These are phyloP conservation scores for Monilinia polystroma DNA, from an alignment of 2,329 filamentous ascomycete genomes.

Conservation along the genomic window DNA sequence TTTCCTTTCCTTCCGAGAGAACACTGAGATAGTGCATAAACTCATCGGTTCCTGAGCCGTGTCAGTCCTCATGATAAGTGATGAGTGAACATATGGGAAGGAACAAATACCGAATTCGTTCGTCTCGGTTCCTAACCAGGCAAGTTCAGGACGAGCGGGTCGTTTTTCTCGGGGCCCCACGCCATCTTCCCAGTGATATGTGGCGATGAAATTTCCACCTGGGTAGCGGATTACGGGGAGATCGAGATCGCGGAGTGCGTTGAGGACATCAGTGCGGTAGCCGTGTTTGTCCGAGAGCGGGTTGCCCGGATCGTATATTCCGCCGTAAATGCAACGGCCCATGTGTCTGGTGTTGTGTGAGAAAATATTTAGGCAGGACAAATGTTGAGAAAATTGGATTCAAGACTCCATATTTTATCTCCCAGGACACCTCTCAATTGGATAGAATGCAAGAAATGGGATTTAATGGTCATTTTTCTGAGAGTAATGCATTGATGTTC, in stretches of 20 bases:
- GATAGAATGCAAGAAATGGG: background rate
- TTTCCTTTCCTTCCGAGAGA: conserved; percentile 58
- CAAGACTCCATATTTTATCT: too few relatives aligned
- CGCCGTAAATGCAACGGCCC: conserved; percentile 85
- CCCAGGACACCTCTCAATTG: background rate
- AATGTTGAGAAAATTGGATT: too few relatives aligned
- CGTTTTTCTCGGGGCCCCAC: conserved; percentile 71
- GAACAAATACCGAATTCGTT: conserved; percentile 66
- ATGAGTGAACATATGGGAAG: background rate
- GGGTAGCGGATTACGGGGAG: conserved; percentile 78
- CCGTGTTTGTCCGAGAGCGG: conserved; percentile 71
- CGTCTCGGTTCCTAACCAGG: conserved; percentile 73
- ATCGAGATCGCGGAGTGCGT: conserved; percentile 69
- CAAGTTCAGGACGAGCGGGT: conserved; percentile 65
- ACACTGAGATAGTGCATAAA: conserved; percentile 78
- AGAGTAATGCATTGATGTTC: background rate
- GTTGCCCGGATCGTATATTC: conserved; percentile 77
- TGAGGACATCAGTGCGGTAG: conserved; percentile 76
- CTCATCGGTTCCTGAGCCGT: conserved; percentile 62
- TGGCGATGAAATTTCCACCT: conserved; percentile 81
- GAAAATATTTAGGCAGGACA: background rate
- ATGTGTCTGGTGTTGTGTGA: conserved; percentile 62
- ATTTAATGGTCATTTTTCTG: background rate
- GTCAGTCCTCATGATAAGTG: background rate
- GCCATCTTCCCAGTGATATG: conserved; percentile 83